phyloP scores from a whole-genome alignment of 2,329 filamentous ascomycete species.

The Dryadomyces quercivorus region DNA sequence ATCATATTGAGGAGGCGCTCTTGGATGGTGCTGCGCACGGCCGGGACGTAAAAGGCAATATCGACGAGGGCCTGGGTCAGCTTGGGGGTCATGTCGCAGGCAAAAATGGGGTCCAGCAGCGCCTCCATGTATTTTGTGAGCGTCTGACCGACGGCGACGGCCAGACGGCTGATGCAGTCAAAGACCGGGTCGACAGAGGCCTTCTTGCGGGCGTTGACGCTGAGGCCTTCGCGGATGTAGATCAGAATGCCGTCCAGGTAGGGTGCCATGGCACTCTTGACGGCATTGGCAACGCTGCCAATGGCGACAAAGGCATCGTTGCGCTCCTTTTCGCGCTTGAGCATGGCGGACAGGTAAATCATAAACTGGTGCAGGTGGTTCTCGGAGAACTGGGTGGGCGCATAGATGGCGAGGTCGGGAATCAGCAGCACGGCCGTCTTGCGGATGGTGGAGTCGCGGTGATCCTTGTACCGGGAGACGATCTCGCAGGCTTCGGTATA shows the following conservation, averaged over 20 bases:
- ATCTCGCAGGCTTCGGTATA: conserved; percentile 90
- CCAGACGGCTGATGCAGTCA: conserved; percentile 93
- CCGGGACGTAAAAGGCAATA: conserved; percentile 97
- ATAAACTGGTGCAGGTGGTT: conserved; percentile 91
- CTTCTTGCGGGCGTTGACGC: conserved; percentile 58
- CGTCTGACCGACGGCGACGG: conserved; percentile 88
- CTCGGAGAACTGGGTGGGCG: conserved; percentile 77
- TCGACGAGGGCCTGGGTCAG: conserved; percentile 92
- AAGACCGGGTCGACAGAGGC: conserved; percentile 71
- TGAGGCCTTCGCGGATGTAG: conserved; percentile 84
- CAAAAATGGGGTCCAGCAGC: conserved; percentile 89
- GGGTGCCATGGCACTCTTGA: conserved; percentile 86
- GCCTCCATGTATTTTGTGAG: conserved; percentile 98
- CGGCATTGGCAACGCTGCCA: conserved; percentile 89
- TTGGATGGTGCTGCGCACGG: conserved; percentile 85
- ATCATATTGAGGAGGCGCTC: conserved; percentile 90
- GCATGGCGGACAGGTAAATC: conserved; percentile 84
- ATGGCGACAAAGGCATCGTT: conserved; percentile 94
- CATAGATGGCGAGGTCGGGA: conserved; percentile 84
- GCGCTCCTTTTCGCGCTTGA: conserved; percentile 89
- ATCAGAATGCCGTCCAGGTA: conserved; percentile 91
- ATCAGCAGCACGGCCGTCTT: conserved; percentile 86
- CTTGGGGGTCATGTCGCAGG: conserved; percentile 85
- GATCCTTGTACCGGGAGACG: conserved; percentile 83
- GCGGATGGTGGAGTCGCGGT: conserved; percentile 76